phyloP scores from a whole-genome alignment of 164 flowering plant genomes.

The Malania oleifera region DNA sequence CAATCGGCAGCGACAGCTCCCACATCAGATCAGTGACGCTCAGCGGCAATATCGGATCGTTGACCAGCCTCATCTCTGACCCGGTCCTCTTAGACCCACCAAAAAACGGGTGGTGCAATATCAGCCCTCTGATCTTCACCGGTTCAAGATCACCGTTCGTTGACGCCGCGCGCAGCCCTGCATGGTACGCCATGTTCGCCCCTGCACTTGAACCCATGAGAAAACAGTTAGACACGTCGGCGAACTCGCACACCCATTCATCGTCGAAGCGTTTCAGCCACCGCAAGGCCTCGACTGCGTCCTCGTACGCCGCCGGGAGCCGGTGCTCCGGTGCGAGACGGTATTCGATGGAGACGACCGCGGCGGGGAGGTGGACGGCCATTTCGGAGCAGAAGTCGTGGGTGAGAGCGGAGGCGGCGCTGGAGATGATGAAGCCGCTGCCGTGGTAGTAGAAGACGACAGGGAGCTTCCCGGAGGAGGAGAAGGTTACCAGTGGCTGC shows the following conservation, averaged over 20 bases:
- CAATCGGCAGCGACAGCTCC: constrained; percentile 23
- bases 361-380: constrained; percentile 2
- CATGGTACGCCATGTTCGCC: constrained; percentile 18
- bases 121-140: constrained; percentile 19
- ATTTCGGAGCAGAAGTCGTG: constrained; percentile 8
- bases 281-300: constrained; percentile 4
- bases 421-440: not conserved
- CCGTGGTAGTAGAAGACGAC: not conserved
- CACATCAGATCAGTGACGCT: constrained; percentile 19
- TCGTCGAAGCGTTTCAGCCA: constrained; percentile 1
- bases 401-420: not conserved
- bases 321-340: constrained; percentile 16
- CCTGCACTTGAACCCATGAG: constrained; percentile 25
- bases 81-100: constrained; percentile 18
- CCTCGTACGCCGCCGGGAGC: constrained; percentile 16
- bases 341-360: constrained; percentile 12
- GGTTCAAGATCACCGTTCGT: constrained; percentile 7
- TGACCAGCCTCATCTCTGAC: constrained; percentile 15
- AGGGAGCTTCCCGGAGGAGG: not conserved
- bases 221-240: constrained; percentile 16
- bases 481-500: no score
- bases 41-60: constrained; percentile 9
- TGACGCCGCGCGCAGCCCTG: constrained; percentile 13
- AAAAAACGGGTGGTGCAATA: constrained; percentile 24
- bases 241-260: constrained; percentile 12